Evolutionary conservation across 2,329 filamentous ascomycete genomes (phyloP).

Genomic region (Plenodomus biglobosus): DNA sequence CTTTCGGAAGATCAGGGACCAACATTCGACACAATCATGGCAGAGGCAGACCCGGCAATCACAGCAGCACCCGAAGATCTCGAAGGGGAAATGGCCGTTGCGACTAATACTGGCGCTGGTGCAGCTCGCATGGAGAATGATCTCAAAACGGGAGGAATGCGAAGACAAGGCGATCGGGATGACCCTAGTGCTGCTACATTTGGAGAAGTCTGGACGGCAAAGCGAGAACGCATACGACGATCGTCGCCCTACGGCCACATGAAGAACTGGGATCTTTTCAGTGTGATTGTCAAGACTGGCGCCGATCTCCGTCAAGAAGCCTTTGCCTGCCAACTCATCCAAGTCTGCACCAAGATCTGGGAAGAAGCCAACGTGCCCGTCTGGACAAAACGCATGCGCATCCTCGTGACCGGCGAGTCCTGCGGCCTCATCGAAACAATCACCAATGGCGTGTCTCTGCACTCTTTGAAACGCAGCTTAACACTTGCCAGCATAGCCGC

Average conservation of each 20-base stretch:
- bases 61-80: slow-evolving; percentile 55
- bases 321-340: slow-evolving; percentile 82
- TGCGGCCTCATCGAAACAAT: slow-evolving; percentile 86
- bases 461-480: slow-evolving; percentile 79
- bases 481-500: slow-evolving; percentile 74
- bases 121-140: slow-evolving; percentile 88
- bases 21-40: slow-evolving; percentile 81
- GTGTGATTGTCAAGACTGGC: slow-evolving; percentile 85
- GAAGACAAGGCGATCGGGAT: slow-evolving; percentile 77
- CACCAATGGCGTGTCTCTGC: slow-evolving; percentile 83
- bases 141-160: slow-evolving; percentile 80
- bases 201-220: slow-evolving; percentile 81
- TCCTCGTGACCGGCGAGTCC: slow-evolving; percentile 80
- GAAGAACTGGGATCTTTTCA: slow-evolving; percentile 86
- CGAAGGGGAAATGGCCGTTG: slow-evolving; percentile 56
- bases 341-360: slow-evolving; percentile 81
- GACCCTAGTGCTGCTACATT: slow-evolving; percentile 85
- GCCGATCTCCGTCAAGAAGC: slow-evolving; percentile 81
- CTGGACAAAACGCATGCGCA: slow-evolving; percentile 89
- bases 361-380: slow-evolving; percentile 71
- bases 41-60: slow-evolving; percentile 63
- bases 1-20: slow-evolving; percentile 71
- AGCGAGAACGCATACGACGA: slow-evolving; percentile 80
- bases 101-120: slow-evolving; percentile 69
- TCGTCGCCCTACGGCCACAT: slow-evolving; percentile 85